Percentiles rank a stretch among this genome's conserved stretches.
These are phyloP conservation scores for Leccinum subgranulosum DNA, from an alignment of 768 basidiomycete species.

Conservation along the genomic window DNA sequence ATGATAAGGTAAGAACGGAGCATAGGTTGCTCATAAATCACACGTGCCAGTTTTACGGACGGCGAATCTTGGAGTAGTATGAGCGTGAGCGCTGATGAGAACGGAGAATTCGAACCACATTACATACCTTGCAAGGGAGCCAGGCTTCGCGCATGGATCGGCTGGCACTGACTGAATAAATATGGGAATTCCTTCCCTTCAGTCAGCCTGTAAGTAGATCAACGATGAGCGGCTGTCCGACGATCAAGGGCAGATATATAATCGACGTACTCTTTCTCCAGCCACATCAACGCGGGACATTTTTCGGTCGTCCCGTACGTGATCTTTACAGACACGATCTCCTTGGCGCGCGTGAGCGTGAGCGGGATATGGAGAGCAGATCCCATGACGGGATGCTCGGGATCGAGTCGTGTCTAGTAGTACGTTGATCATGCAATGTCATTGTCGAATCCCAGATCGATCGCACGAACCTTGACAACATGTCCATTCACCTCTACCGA, in stretches of 20 bases:
- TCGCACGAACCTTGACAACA: slow-evolving; percentile 41
- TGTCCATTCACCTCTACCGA: slow-evolving; percentile 48
- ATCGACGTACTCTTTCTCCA: slow-evolving; percentile 64
- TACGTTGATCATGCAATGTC: not conserved
- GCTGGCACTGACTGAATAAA: slow-evolving; percentile 91
- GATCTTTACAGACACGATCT: slow-evolving; percentile 47
- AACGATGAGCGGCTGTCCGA: not conserved
- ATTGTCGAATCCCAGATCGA: not conserved
- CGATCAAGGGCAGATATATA: not conserved
- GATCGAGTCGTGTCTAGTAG: slow-evolving; percentile 49
- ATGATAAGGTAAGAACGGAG: not conserved
- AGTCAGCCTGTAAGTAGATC: slow-evolving; percentile 55
- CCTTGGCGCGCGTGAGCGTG: slow-evolving; percentile 34
- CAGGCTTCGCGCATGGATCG: slow-evolving; percentile 81
- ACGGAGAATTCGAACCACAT: not conserved
- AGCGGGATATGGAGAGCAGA: slow-evolving; percentile 66
- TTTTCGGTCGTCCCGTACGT: slow-evolving; percentile 71
- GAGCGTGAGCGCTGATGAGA: not conserved
- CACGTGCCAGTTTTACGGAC: slow-evolving; percentile 74
- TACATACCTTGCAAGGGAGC: slow-evolving; percentile 70
- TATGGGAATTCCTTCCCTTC: slow-evolving; percentile 83
- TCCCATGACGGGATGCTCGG: slow-evolving; percentile 71
- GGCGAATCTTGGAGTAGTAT: slow-evolving; percentile 60
- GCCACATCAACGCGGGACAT: slow-evolving; percentile 84
- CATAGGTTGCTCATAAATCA: not conserved